These are phyloP conservation scores for Penicillium crustosum DNA, from an alignment of 2,329 filamentous ascomycete genomes.

Conservation along the genomic window DNA sequence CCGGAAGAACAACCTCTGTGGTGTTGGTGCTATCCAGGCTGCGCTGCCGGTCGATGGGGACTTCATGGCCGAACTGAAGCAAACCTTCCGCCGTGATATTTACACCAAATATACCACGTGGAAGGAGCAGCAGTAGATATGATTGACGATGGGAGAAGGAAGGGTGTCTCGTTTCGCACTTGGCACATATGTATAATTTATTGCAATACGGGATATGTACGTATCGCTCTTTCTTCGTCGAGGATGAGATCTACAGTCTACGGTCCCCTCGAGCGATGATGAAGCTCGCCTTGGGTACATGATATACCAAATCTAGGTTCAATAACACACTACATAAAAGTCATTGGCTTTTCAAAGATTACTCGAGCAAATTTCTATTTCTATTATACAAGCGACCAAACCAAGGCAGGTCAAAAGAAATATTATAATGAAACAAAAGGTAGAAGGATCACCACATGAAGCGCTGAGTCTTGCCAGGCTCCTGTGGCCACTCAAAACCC, in stretches of 20 bases:
- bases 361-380: not conserved
- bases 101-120: slow-evolving; percentile 42
- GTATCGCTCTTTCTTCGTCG: not conserved
- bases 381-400: not conserved
- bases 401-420: not conserved
- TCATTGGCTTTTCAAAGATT: not conserved
- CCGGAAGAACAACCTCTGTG: slow-evolving; percentile 49
- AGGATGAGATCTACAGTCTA: not conserved
- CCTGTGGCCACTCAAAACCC: slow-evolving; percentile 59
- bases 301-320: not conserved
- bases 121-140: slow-evolving; percentile 15
- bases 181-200: not conserved
- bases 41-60: slow-evolving; percentile 36
- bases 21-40: slow-evolving; percentile 44
- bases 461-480: slow-evolving; percentile 58
- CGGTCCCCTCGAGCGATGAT: not conserved
- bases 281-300: not conserved
- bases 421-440: not conserved
- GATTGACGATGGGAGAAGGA: no score
- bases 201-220: not conserved
- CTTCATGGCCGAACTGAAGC: slow-evolving; percentile 38
- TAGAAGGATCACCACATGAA: slow-evolving; percentile 55
- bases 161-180: not conserved
- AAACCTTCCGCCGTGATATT: slow-evolving; percentile 45
- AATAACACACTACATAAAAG: not conserved